Evolutionary conservation across 2,329 filamentous ascomycete species (phyloP).

Genomic region (Acrocalymma vagum): DNA sequence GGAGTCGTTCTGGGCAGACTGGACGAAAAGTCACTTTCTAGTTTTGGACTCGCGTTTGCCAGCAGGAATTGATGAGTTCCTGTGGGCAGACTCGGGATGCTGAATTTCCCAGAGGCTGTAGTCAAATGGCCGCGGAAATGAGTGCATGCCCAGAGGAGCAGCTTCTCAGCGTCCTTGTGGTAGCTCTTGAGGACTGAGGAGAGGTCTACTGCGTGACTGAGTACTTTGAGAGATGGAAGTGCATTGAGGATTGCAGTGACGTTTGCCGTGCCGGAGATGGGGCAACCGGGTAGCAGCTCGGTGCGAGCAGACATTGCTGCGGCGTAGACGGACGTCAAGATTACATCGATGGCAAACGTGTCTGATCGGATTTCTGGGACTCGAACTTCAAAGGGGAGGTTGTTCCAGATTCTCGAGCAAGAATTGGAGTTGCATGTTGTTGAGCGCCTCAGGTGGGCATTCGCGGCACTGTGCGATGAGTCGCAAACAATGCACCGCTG

Average conservation of each 20-base stretch:
- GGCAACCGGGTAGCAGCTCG: constrained; percentile 39
- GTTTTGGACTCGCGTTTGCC: constrained; percentile 32
- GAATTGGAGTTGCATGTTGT: constrained; percentile 24
- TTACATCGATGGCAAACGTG: constrained; percentile 36
- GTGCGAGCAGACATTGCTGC: constrained; percentile 25
- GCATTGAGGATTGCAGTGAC: constrained; percentile 30
- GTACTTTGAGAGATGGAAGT: constrained; percentile 30
- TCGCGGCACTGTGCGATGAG: constrained; percentile 16
- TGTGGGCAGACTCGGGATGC: constrained; percentile 34
- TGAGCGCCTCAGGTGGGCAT: constrained; percentile 28
- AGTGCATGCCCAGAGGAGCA: constrained; percentile 40
- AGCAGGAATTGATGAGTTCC: constrained; percentile 45
- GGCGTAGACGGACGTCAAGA: constrained; percentile 36
- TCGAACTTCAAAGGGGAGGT: constrained; percentile 33
- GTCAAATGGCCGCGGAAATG: constrained; percentile 39
- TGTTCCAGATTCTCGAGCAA: constrained; percentile 34
- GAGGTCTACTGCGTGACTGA: constrained; percentile 26
- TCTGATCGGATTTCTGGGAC: constrained; percentile 41
- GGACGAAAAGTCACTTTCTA: constrained; percentile 30
- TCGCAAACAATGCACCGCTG: constrained; percentile 36
- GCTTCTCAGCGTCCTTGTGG: constrained; percentile 29
- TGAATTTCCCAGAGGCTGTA: constrained; percentile 30
- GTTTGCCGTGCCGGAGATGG: constrained; percentile 18
- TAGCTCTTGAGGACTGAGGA: constrained; percentile 19
- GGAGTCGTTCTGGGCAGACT: constrained; percentile 15